Evolutionary conservation across 139 green algal genomes (phyloP).

Genomic region (Asterochloris sp.): DNA sequence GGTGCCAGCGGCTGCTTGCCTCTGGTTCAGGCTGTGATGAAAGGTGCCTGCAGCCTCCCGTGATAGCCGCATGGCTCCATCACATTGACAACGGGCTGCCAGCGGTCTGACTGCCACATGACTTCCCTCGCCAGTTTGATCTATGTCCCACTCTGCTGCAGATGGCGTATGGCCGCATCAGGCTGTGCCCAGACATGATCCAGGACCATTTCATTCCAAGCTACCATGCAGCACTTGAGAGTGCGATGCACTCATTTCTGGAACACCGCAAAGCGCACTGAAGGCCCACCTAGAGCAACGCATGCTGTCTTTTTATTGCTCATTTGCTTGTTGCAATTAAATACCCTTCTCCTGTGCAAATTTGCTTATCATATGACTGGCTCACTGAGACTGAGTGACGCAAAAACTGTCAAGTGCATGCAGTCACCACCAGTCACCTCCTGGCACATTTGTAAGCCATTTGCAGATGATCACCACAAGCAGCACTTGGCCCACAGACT

Average conservation of each 20-base stretch:
- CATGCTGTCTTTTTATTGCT: too few species aligned
- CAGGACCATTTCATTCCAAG: constrained; percentile 73
- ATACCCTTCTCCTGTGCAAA: too few species aligned
- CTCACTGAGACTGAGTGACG: too few species aligned
- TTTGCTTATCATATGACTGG: too few species aligned
- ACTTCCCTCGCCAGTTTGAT: background rate
- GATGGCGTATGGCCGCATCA: constrained; percentile 54
- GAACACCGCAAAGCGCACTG: background rate
- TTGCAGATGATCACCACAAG: too few species aligned
- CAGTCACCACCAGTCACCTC: too few species aligned
- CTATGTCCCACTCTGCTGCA: background rate
- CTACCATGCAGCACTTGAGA: constrained; percentile 64
- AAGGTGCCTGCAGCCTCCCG: background rate
- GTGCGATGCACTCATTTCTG: constrained; percentile 4
- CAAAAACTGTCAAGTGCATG: too few species aligned
- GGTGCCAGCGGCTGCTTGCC: background rate
- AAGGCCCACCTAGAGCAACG: too few species aligned
- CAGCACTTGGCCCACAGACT: too few species aligned
- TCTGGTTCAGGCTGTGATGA: background rate
- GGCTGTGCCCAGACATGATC: constrained; percentile 73
- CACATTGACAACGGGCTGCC: background rate
- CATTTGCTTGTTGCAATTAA: too few species aligned
- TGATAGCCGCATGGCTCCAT: background rate
- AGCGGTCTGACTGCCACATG: background rate
- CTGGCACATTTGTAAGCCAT: too few species aligned